Evolutionary conservation across 2,329 filamentous ascomycete species (phyloP).

Genomic region (Alternaria atra): DNA sequence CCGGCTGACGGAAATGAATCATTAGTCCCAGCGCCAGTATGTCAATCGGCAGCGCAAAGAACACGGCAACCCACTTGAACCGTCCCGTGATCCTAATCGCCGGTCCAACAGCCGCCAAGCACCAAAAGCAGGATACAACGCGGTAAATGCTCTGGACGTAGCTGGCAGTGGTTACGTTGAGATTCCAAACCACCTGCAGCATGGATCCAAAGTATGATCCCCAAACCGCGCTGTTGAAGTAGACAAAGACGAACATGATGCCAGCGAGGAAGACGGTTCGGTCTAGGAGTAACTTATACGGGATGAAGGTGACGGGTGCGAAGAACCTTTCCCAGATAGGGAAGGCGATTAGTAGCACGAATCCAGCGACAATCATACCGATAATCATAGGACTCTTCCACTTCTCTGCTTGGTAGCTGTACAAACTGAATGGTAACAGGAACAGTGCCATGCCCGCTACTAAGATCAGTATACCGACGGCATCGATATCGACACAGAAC

Average conservation of each 20-base stretch:
- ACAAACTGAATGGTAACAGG: constrained; percentile 72
- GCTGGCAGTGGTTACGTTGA: constrained; percentile 39
- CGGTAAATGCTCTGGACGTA: constrained; percentile 49
- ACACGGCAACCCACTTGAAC: constrained; percentile 27
- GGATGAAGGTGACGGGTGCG: neutral
- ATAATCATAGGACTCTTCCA: constrained; percentile 50
- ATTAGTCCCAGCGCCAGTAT: constrained; percentile 26
- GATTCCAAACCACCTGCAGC: constrained; percentile 48
- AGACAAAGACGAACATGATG: constrained; percentile 52
- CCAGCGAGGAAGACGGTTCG: constrained; percentile 61
- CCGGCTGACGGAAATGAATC: constrained; percentile 26
- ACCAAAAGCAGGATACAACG: constrained; percentile 31
- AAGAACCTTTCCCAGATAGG: neutral
- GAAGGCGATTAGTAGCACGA: constrained; percentile 32
- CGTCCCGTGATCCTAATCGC: constrained; percentile 28
- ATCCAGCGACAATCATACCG: constrained; percentile 48
- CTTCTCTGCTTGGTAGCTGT: constrained; percentile 36
- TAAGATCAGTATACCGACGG: neutral
- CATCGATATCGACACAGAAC: neutral
- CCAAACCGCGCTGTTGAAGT: constrained; percentile 42
- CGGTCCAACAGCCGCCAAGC: constrained; percentile 6
- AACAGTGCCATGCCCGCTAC: constrained; percentile 68
- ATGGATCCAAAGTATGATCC: constrained; percentile 50
- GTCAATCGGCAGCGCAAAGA: constrained; percentile 28
- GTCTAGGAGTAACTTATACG: constrained; percentile 45